A percentile compares a stretch with the other conserved stretches of the same genome.
Conservation (phyloP, 768 basidiomycete genomes). For the Suillus bovinus region DNA sequence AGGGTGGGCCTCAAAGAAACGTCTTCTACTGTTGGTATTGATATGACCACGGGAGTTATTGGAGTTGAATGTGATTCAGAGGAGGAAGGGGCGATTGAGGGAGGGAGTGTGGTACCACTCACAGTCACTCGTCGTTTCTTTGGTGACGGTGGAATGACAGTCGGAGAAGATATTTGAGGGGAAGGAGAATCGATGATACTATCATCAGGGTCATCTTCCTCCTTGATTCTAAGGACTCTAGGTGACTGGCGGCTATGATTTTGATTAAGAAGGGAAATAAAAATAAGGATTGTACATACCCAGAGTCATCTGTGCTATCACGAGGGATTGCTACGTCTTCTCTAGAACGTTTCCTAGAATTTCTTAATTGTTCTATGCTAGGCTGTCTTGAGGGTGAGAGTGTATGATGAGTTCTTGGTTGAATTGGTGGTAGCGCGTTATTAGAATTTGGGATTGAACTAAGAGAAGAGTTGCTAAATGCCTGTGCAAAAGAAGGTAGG, state of each 20-base stretch:
- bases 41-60: constrained; percentile 67
- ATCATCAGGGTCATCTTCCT: constrained; percentile 59
- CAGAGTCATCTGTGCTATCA: constrained; percentile 41
- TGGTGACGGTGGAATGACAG: constrained; percentile 40
- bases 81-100: constrained; percentile 44
- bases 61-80: constrained; percentile 50
- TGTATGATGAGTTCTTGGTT: constrained; percentile 39
- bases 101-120: constrained; percentile 53
- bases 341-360: constrained; percentile 45
- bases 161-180: constrained; percentile 32
- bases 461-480: constrained; percentile 63
- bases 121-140: constrained; percentile 76
- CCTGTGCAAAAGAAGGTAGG: constrained; percentile 78
- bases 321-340: constrained; percentile 35
- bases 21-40: constrained; percentile 61
- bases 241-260: constrained; percentile 45
- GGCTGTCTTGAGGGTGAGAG: constrained; percentile 36
- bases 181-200: constrained; percentile 38
- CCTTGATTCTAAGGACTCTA: constrained; percentile 53
- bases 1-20: constrained; percentile 55
- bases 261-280: constrained; percentile 17
- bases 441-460: constrained; percentile 47
- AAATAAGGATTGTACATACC: constrained; percentile 40
- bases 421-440: constrained; percentile 70
- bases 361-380: constrained; percentile 31